phyloP scores from a whole-genome alignment of 192 early-diverging fungal genomes.

The Coemansia sp. region DNA sequence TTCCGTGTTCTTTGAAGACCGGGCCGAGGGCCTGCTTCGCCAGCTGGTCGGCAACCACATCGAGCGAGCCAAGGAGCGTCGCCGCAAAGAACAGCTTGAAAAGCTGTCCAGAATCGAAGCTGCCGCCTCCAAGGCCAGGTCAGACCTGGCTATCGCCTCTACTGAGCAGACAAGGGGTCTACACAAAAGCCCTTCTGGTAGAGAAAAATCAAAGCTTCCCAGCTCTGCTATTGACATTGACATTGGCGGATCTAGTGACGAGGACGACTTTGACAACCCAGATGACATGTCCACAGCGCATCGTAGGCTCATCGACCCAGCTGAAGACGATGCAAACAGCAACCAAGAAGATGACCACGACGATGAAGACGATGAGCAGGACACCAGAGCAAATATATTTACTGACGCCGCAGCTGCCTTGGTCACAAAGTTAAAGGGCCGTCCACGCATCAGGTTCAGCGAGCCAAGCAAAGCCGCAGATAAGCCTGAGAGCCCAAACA shows the following conservation, averaged over 20 bases:
- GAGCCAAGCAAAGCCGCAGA: neutral
- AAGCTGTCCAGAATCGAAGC: constrained; percentile 4
- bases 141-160: neutral
- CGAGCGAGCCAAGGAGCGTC: constrained; percentile 11
- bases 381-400: neutral
- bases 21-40: constrained; percentile 34
- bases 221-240: neutral
- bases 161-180: neutral
- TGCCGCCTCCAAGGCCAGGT: neutral
- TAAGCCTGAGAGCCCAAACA: neutral
- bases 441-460: neutral
- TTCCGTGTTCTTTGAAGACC: constrained; percentile 28
- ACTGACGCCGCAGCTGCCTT: neutral
- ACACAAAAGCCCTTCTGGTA: neutral
- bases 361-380: constrained; percentile 8
- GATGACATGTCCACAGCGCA: neutral
- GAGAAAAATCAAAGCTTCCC: neutral
- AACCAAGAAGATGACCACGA: neutral
- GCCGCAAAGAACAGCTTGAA: constrained; percentile 13
- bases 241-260: constrained; percentile 1
- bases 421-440: neutral
- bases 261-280: neutral
- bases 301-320: neutral
- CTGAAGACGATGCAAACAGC: neutral
- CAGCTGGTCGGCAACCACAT: constrained; percentile 27